These are phyloP conservation scores for Salix viminalis DNA, from an alignment of 345 rosid species.

Conservation along the genomic window DNA sequence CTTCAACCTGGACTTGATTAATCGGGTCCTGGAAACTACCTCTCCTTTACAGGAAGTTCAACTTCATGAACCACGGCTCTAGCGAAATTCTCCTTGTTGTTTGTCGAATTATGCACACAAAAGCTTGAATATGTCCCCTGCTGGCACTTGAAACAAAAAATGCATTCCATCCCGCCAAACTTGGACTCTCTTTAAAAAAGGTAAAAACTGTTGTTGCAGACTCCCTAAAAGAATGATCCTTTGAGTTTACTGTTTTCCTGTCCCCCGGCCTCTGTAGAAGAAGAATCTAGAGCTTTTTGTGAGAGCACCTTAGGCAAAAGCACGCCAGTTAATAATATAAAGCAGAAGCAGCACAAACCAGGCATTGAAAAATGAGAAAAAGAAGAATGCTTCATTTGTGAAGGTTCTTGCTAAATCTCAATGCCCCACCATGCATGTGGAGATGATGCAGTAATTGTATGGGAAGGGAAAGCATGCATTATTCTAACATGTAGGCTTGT, in stretches of 20 bases:
- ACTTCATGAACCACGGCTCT: neutral
- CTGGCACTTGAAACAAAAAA: neutral
- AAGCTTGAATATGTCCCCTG: neutral
- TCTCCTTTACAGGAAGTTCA: conserved; percentile 10
- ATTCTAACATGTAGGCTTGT: neutral
- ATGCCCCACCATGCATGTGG: neutral
- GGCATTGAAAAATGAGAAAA: no score
- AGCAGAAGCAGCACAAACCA: neutral
- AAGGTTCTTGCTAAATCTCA: neutral
- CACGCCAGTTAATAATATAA: neutral
- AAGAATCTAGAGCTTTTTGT: neutral
- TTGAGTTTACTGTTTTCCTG: neutral
- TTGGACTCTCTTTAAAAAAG: neutral
- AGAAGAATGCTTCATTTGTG: neutral
- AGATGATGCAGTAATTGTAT: neutral
- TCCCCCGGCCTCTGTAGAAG: neutral
- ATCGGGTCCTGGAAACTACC: neutral
- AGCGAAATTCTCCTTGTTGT: neutral
- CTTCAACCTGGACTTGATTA: conserved; percentile 5
- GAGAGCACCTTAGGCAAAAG: conserved; percentile 1
- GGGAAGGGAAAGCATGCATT: neutral
- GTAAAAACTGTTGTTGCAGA: neutral
- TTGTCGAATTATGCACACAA: neutral
- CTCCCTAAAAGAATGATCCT: conserved; percentile 3
- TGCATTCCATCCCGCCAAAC: neutral